Percentiles rank a stretch among this genome's conserved stretches.
Evolutionary conservation across 306 rosid species (phyloP).

Genomic region (Canavalia gladiata): DNA sequence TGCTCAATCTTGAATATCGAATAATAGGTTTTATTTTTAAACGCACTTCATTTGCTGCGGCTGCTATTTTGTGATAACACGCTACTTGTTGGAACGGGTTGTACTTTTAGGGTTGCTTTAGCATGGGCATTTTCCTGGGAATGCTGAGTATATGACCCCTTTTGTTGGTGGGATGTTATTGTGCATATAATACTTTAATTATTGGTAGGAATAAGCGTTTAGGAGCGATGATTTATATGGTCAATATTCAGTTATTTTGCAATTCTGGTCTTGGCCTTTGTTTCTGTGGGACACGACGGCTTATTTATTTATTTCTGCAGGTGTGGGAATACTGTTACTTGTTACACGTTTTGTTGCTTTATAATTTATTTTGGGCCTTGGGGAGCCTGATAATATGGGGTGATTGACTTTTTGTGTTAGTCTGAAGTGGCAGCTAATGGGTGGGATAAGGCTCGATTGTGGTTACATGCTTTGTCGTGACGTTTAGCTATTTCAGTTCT

Average conservation of each 20-base stretch:
- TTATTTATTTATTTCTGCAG: background rate
- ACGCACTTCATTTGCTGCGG: background rate
- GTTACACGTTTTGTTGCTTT: slow-evolving; percentile 16
- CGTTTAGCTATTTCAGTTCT: slow-evolving; percentile 31
- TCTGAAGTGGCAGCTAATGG: slow-evolving; percentile 31
- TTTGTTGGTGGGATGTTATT: background rate
- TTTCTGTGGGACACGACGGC: background rate
- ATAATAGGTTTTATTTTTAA: background rate
- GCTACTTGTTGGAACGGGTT: background rate
- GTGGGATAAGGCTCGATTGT: slow-evolving; percentile 17
- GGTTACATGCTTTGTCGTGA: slow-evolving; percentile 11
- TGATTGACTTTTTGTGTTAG: slow-evolving; percentile 16
- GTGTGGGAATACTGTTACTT: background rate
- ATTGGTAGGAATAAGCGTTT: slow-evolving; percentile 10
- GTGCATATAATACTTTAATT: background rate
- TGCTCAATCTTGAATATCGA: background rate
- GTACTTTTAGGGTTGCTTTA: slow-evolving; percentile 16
- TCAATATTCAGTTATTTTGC: background rate
- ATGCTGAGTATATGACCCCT: background rate
- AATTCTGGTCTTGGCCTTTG: slow-evolving; percentile 8
- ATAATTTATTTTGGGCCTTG: slow-evolving; percentile 4
- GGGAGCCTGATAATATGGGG: slow-evolving; percentile 7
- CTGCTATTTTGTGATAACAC: background rate
- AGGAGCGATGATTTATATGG: slow-evolving; percentile 15
- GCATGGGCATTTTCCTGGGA: background rate